Evolutionary conservation across 345 rosid genomes (phyloP), one percentile per base, ranked within the genome.

Genomic region (Hypericum perforatum): DNA sequence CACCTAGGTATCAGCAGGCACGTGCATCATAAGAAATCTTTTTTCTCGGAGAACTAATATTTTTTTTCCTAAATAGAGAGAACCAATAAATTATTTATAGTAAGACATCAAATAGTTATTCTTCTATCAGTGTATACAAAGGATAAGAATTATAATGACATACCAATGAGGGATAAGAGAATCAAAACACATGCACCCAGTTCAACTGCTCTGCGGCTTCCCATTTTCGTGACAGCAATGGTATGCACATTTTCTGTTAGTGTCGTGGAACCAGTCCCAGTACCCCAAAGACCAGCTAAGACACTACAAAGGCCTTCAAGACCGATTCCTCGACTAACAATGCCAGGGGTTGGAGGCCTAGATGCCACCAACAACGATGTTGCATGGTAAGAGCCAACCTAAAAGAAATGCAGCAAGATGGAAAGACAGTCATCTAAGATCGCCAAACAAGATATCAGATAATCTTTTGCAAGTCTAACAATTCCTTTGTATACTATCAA

Each of bases 271-370:
- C 98, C 98, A 37, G 88, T 88, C 73, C 98, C 98, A 16, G 82
- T 88, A 13, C 98, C 98, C 96, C 98, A 92, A 9, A 92, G 78
- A 75, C 98, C 98, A 46, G 98, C 98, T 78, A 92, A 63, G 74
- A 92, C 52, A 61, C 96, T 85, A 43, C 81, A 76, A 60, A 88
- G 63, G 29, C 98, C 98, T 74, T 92, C 98, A 45, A 92, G 92
- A 63, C 98, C 98, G 54, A 92, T 88, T 16, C 84, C 98, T 47
- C 98, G 81, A 61, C 95, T 83, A 49, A 92, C 77, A 64, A 92
- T 80, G 51, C 98, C 96, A 32, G 74, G 79, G 15, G 98, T 85
- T 54, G 98, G 98, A 72, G 98, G 98, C 37, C 80, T 82, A 3
- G 94, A 82, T 59, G 98, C 92, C 74, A 78, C 94, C 71, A 92